These are phyloP conservation scores for Solanum gandarillasii DNA, from an alignment of 257 asterid genomes.

Conservation along the genomic window DNA sequence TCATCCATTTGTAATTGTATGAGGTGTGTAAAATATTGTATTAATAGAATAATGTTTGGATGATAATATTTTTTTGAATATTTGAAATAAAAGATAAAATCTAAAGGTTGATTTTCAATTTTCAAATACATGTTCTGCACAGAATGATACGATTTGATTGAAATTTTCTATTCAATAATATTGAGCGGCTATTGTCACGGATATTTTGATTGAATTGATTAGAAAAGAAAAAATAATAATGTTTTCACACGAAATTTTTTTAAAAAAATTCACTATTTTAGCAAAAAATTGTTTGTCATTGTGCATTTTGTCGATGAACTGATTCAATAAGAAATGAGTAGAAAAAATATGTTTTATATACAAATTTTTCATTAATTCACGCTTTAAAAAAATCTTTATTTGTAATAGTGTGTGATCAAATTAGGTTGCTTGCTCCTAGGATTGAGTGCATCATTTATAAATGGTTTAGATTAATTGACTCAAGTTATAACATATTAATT, in stretches of 20 bases:
- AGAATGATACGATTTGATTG: background rate
- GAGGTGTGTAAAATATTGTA: background rate
- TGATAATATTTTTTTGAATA: background rate
- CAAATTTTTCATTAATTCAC: too few relatives aligned
- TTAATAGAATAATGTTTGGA: background rate
- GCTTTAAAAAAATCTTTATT: too few relatives aligned
- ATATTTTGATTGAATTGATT: too few relatives aligned
- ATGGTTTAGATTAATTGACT: background rate
- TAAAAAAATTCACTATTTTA: background rate
- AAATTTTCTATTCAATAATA: too few relatives aligned
- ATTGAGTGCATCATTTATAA: background rate
- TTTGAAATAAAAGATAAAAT: background rate
- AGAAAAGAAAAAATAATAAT: background rate
- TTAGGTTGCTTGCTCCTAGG: background rate
- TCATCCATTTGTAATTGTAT: background rate
- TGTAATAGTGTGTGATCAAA: too few relatives aligned
- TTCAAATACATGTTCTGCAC: background rate
- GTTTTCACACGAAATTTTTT: too few relatives aligned
- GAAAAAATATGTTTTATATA: background rate
- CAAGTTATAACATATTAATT: background rate
- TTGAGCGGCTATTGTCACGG: too few relatives aligned
- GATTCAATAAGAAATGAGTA: background rate
- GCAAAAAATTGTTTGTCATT: background rate
- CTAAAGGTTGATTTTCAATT: background rate
- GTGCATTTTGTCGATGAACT: too few relatives aligned